Evolutionary conservation across 192 early-diverging fungal genomes (phyloP), one percentile per base, ranked within the genome.

Genomic region (Entomortierella lignicola): DNA sequence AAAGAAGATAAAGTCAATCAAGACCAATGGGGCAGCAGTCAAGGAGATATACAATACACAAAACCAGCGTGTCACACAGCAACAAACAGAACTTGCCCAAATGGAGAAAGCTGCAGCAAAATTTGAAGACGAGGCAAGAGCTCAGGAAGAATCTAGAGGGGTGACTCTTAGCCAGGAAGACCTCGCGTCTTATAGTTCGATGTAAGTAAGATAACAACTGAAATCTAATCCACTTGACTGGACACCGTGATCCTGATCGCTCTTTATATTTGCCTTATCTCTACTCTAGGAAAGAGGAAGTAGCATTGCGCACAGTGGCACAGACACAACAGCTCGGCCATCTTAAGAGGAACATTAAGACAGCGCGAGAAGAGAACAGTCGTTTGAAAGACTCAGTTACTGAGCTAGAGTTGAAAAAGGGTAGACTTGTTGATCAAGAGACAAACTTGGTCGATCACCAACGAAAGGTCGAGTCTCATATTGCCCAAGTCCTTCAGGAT

Each of bases 251-350:
- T 41, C 2, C 30, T 57, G 23, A 51, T 48, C 31, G 20, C 15
- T 41, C 18, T 60, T 21, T 42, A 37, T n/a, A 18, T 26, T 31
- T 30, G 42, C 27, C 26, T 8, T 65, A 26, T 43, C 34, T 43
- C 8, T 29, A 31, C 26, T 18, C 34, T 34, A 93, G 90, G 43
- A 94, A 94, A 51, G 93, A 95, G 66, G 83, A 92, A 66, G 90
- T 93, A 20, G 88, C 86, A 30, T 55, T 85, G 26, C 73, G 83
- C 55, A 93, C 93, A 7, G 83, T 92, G 0, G 85, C 87, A 7
- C 91, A 95, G 65, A 88, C 89, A 60, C 89, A 95, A 54, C 83
- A 85, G 53, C 84, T 94, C 0, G 86, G 88, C 13, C 86, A 88
- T 27, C 84, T 96, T 12, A 86, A 88, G 68, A 89, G 93, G 5